phyloP scores from a whole-genome alignment of 768 basidiomycete species.

The Amanita subjunquillea region DNA sequence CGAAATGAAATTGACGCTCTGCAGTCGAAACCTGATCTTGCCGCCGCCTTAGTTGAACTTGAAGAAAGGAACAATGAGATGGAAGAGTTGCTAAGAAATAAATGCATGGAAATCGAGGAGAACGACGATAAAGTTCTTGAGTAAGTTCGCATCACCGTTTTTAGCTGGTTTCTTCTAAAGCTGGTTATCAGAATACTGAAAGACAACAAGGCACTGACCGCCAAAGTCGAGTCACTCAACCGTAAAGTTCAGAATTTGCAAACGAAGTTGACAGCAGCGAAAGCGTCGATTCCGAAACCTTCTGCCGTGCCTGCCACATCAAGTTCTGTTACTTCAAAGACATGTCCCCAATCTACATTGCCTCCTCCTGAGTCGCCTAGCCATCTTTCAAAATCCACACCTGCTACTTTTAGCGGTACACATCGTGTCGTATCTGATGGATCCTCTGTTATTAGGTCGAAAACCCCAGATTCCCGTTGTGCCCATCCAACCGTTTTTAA shows the following conservation, averaged over 20 bases:
- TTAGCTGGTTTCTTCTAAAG: constrained; percentile 2
- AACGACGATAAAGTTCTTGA: constrained; percentile 76
- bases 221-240: constrained; percentile 60
- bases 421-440: constrained; percentile 33
- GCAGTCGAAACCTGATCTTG: constrained; percentile 43
- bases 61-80: constrained; percentile 66
- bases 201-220: constrained; percentile 66
- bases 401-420: constrained; percentile 11
- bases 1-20: constrained; percentile 46
- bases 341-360: constrained; percentile 21
- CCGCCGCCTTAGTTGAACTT: constrained; percentile 44
- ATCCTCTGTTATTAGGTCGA: constrained; percentile 31
- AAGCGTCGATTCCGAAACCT: constrained; percentile 20
- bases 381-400: constrained; percentile 8
- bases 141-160: constrained; percentile 31
- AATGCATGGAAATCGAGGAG: constrained; percentile 73
- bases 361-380: constrained; percentile 12
- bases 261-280: constrained; percentile 48
- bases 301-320: constrained; percentile 4
- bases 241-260: constrained; percentile 69
- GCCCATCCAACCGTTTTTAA: constrained; percentile 35
- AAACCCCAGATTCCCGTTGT: constrained; percentile 40
- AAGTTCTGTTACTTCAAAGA: background rate
- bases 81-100: constrained; percentile 59
- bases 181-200: constrained; percentile 51